Percentiles rank a stretch among this genome's conserved stretches.
Evolutionary conservation across 768 basidiomycete species (phyloP).

Genomic region (Tulasnella sp.): DNA sequence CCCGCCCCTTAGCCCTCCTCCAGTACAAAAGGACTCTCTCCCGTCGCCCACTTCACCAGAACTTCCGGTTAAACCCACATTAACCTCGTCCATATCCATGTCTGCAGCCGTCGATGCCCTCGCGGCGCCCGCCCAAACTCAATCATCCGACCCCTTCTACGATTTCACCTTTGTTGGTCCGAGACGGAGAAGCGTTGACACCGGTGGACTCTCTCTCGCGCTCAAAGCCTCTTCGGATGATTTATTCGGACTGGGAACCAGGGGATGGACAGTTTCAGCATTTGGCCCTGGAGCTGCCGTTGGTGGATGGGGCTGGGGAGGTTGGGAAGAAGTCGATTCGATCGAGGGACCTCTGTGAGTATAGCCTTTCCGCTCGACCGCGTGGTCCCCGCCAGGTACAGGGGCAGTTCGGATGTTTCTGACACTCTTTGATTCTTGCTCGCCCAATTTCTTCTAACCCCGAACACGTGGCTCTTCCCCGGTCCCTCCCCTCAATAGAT

Average conservation of each 20-base stretch:
- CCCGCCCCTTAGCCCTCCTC: neutral
- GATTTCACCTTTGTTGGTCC: neutral
- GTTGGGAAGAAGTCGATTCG: conserved; percentile 49
- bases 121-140: neutral
- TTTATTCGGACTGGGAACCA: conserved; percentile 26
- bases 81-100: neutral
- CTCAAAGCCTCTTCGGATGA: conserved; percentile 37
- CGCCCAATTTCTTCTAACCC: conserved; percentile 14
- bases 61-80: neutral
- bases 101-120: neutral
- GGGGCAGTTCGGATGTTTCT: neutral
- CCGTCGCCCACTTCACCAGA: neutral
- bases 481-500: too few species aligned
- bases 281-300: neutral
- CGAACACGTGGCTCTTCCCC: conserved; percentile 10
- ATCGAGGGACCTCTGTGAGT: conserved; percentile 29
- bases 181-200: conserved; percentile 71
- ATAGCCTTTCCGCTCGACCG: conserved; percentile 40
- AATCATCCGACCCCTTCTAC: neutral
- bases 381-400: conserved; percentile 37
- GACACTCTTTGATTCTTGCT: neutral
- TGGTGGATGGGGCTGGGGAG: conserved; percentile 64
- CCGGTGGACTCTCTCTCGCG: conserved; percentile 82
- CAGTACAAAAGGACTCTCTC: neutral
- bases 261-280: neutral